Percentiles rank a stretch among this genome's conserved stretches.
These are phyloP conservation scores for Casuarina equisetifolia DNA, from an alignment of 306 rosid genomes.

Conservation along the genomic window DNA sequence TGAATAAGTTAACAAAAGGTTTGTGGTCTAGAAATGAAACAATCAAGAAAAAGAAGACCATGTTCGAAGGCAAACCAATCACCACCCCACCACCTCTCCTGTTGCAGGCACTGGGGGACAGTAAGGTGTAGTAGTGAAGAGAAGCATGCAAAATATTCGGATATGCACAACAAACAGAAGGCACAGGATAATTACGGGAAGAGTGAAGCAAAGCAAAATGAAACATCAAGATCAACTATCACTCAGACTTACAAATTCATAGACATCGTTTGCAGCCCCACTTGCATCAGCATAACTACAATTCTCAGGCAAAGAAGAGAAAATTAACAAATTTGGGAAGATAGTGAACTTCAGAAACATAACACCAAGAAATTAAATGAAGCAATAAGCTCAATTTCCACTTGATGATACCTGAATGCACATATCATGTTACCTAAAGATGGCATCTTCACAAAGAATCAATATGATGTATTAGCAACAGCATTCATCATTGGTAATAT, in stretches of 20 bases:
- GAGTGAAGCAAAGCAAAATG: neutral
- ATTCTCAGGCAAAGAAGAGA: constrained; percentile 28
- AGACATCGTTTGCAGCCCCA: constrained; percentile 95
- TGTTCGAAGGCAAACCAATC: neutral
- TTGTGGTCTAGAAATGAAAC: neutral
- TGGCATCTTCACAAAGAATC: neutral
- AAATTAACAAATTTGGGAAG: constrained; percentile 1
- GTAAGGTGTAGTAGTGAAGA: neutral
- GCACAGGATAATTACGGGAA: neutral
- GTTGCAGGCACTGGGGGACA: no score
- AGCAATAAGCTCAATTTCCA: neutral
- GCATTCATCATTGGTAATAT: no score
- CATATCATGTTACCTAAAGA: neutral
- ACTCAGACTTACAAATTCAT: constrained; percentile 76
- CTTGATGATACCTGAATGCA: neutral
- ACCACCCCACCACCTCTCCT: no score
- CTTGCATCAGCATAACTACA: constrained; percentile 92
- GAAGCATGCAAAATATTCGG: neutral
- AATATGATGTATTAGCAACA: no score
- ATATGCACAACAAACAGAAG: neutral
- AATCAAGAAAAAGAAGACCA: neutral
- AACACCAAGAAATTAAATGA: neutral
- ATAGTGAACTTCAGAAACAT: neutral
- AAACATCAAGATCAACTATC: neutral
- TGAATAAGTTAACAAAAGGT: neutral